Evolutionary conservation across 108 stramenopile genomes (phyloP).

Genomic region (Aurantiochytrium sp.): DNA sequence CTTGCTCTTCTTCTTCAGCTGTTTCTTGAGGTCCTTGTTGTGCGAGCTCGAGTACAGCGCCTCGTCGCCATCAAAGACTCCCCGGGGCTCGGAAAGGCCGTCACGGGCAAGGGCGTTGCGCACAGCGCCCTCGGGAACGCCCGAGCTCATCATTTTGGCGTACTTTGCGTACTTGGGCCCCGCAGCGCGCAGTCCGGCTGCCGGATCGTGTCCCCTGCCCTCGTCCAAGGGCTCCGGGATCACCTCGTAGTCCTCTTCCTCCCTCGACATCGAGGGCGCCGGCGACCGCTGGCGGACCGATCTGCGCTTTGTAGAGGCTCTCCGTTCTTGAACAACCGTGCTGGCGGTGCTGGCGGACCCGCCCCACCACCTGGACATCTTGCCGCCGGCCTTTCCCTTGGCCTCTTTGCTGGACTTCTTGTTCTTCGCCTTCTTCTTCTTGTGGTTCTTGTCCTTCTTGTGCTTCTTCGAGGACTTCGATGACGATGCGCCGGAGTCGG

Average conservation of each 20-base stretch:
- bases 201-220: not conserved
- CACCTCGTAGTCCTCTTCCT: not conserved
- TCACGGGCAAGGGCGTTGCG: not conserved
- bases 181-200: not conserved
- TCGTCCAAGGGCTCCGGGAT: not conserved
- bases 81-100: not conserved
- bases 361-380: no score
- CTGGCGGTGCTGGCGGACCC: no score
- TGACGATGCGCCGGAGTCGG: no score
- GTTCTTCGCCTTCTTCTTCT: no score
- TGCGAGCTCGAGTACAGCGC: not conserved
- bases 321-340: no score
- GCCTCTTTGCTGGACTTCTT: no score
- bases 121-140: slow-evolving; percentile 21
- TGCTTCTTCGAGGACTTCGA: no score
- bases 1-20: not conserved
- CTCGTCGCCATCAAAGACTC: not conserved
- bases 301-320: no score
- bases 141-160: not conserved
- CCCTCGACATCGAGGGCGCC: no score
- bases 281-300: no score
- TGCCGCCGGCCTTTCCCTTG: no score
- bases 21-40: not conserved
- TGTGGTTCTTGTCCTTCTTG: no score
- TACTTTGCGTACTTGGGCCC: slow-evolving; percentile 8